Conservation (phyloP, 139 green algal genomes). For the Tetratostichococcus sp. region DNA sequence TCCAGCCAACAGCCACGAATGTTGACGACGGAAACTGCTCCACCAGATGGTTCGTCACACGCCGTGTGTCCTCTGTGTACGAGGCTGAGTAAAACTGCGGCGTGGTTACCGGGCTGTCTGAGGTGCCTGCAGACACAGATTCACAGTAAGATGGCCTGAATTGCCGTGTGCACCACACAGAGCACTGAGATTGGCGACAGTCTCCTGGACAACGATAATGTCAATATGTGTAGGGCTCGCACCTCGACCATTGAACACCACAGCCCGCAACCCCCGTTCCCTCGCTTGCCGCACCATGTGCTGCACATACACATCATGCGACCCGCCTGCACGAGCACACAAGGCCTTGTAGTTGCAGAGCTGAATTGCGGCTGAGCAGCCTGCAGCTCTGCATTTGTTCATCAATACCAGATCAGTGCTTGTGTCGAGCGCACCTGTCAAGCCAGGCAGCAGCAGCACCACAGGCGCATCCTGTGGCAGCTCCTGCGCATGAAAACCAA, state of each 20-base stretch:
- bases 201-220: no score
- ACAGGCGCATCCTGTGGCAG: slow-evolving; percentile 66
- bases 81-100: slow-evolving; percentile 94
- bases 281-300: slow-evolving; percentile 57
- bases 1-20: not conserved
- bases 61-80: slow-evolving; percentile 81
- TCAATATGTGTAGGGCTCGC: no score
- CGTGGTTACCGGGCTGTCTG: slow-evolving; percentile 77
- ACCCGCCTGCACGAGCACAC: slow-evolving; percentile 29
- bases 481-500: not conserved
- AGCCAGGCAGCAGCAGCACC: slow-evolving; percentile 83
- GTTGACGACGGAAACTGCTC: not conserved
- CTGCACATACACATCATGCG: slow-evolving; percentile 15
- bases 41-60: not conserved
- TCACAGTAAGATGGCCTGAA: not conserved
- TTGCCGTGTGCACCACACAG: no score
- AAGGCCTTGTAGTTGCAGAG: slow-evolving; percentile 67
- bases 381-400: not conserved
- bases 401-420: slow-evolving; percentile 2
- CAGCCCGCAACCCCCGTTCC: slow-evolving; percentile 39
- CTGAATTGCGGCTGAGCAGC: not conserved
- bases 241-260: slow-evolving; percentile 87
- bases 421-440: slow-evolving; percentile 88
- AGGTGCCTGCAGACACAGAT: slow-evolving; percentile 53
- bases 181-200: no score